Conservation (phyloP, 441 rosid genomes). For the Populus hybrid region DNA sequence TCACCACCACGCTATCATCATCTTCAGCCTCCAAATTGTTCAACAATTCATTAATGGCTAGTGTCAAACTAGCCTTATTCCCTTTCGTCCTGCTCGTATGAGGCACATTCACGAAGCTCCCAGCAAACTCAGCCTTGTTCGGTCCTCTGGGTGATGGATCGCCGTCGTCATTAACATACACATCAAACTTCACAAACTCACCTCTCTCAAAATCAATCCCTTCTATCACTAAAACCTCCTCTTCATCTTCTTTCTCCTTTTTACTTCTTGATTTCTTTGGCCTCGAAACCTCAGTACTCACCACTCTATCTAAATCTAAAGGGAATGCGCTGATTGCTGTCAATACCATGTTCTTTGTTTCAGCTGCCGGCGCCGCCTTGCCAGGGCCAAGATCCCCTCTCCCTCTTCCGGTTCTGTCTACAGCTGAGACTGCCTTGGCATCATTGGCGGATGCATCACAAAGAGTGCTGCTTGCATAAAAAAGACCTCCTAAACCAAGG, state of each 20-base stretch:
- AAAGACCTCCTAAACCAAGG: conserved; percentile 18
- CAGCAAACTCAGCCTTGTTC: conserved; percentile 47
- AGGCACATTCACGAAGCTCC: conserved; percentile 57
- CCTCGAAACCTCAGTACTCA: conserved; percentile 35
- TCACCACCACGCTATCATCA: conserved; percentile 48
- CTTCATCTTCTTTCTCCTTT: conserved; percentile 53
- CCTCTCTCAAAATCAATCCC: conserved; percentile 42
- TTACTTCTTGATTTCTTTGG: conserved; percentile 53
- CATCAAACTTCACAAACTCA: conserved; percentile 43
- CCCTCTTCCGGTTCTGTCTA: conserved; percentile 35
- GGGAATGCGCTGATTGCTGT: conserved; percentile 34
- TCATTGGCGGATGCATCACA: conserved; percentile 15
- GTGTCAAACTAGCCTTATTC: conserved; percentile 31
- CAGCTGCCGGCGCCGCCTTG: conserved; percentile 34
- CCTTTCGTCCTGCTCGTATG: conserved; percentile 43
- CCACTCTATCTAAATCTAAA: conserved; percentile 28
- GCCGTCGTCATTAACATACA: conserved; percentile 47
- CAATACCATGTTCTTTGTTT: background rate
- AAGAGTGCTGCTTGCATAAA: conserved; percentile 30
- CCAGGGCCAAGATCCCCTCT: conserved; percentile 25
- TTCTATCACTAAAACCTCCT: conserved; percentile 46
- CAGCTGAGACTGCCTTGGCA: conserved; percentile 5
- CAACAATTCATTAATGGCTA: conserved; percentile 49
- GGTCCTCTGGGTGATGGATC: conserved; percentile 22
- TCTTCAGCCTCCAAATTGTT: conserved; percentile 55